Percentiles rank a stretch among this genome's conserved stretches.
Evolutionary conservation across 2,329 filamentous ascomycete species (phyloP).

Genomic region (Xylaria sp.): DNA sequence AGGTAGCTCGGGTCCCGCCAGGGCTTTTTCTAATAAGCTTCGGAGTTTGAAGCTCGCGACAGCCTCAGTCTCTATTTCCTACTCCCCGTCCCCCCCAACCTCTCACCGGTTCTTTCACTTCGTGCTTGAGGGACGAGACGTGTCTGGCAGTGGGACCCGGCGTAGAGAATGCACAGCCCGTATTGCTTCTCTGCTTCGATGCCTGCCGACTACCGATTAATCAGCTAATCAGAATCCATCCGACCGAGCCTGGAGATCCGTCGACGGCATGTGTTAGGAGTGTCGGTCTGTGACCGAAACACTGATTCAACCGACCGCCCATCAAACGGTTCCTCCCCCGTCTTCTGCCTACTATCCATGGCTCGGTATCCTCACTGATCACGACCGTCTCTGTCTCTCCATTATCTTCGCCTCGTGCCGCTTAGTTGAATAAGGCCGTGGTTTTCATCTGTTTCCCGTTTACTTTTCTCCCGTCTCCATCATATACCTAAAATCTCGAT

Average conservation of each 20-base stretch:
- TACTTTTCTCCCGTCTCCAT: constrained; percentile 7
- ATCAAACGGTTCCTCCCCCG: constrained; percentile 17
- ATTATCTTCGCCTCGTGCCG: constrained; percentile 30
- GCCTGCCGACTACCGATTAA: constrained; percentile 27
- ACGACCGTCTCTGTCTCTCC: constrained; percentile 31
- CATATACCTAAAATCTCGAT: neutral
- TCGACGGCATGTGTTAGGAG: constrained; percentile 23
- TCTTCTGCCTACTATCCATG: constrained; percentile 13
- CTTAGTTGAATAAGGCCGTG: constrained; percentile 23
- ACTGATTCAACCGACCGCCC: constrained; percentile 30
- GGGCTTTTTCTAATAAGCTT: constrained; percentile 29
- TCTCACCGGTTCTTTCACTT: constrained; percentile 19
- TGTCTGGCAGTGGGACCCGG: constrained; percentile 28
- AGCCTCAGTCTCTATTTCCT: constrained; percentile 25
- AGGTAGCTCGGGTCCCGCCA: neutral
- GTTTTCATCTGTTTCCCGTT: constrained; percentile 22
- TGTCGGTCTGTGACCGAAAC: constrained; percentile 31
- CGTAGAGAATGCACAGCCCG: constrained; percentile 29
- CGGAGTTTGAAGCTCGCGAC: constrained; percentile 21
- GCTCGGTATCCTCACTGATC: constrained; percentile 32
- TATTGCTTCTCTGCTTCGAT: constrained; percentile 27
- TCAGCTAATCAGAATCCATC: constrained; percentile 17
- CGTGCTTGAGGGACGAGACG: constrained; percentile 19
- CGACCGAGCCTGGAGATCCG: constrained; percentile 20
- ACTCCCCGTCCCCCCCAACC: constrained; percentile 5